phyloP scores from a whole-genome alignment of 202 grass and related monocot genomes.

The Schoenoplectus triqueter region DNA sequence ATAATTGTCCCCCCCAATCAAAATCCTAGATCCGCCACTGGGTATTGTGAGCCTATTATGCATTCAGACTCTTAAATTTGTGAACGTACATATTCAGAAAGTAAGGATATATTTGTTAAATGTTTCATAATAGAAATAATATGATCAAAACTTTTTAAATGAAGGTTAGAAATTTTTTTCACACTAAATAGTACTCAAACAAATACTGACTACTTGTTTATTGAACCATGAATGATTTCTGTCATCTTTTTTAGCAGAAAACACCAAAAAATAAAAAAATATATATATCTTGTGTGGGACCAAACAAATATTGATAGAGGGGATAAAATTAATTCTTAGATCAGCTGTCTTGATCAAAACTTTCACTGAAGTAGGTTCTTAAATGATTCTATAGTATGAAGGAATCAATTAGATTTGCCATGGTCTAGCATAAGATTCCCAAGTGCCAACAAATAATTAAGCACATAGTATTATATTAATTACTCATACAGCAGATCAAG shows the following conservation, averaged over 20 bases:
- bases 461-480: background rate
- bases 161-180: no score
- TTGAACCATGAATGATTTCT: background rate
- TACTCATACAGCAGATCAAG: background rate
- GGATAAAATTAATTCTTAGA: background rate
- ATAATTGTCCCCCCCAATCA: no score
- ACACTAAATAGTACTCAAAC: background rate
- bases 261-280: background rate
- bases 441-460: background rate
- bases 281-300: background rate
- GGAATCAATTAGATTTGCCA: conserved; percentile 24
- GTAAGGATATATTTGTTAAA: no score
- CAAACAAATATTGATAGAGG: background rate
- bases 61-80: no score
- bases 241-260: background rate
- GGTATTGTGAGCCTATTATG: no score
- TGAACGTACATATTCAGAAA: no score
- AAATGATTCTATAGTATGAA: background rate
- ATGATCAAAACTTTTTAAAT: no score
- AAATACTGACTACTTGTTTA: conserved; percentile 8
- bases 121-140: no score
- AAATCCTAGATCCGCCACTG: no score
- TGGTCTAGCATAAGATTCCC: background rate
- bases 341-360: conserved; percentile 15
- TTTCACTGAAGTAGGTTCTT: background rate